Conservation (phyloP, 78 protist genomes). For the Dictyostelium purpureum region DNA sequence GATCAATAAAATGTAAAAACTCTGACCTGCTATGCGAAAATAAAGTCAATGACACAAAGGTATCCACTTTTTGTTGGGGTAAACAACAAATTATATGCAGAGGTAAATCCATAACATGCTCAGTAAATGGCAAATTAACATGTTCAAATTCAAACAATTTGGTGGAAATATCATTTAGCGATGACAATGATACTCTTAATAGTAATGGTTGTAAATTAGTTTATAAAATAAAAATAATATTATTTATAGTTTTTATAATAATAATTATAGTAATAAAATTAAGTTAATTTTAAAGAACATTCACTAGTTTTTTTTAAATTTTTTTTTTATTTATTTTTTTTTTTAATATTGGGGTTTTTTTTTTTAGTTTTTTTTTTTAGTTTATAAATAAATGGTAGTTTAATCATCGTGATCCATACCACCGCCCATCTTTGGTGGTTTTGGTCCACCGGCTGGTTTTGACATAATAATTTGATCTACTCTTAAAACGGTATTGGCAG, state of each 20-base stretch:
- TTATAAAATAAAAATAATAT: neutral
- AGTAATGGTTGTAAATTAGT: no score
- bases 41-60: neutral
- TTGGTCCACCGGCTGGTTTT: slow-evolving; percentile 98
- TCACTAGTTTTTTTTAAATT: neutral
- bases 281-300: neutral
- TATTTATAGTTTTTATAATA: neutral
- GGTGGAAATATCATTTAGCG: neutral
- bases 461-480: slow-evolving; percentile 99
- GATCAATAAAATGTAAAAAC: neutral
- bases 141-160: neutral
- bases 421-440: slow-evolving; percentile 64
- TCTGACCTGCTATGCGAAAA: neutral
- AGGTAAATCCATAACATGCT: neutral
- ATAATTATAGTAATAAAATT: neutral
- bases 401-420: slow-evolving; percentile 41
- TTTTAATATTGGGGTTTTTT: neutral
- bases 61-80: neutral
- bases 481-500: slow-evolving; percentile 97
- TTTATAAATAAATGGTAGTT: neutral
- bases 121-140: neutral
- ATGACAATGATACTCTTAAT: neutral
- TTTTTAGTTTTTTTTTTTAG: neutral
- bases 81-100: neutral
- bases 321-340: neutral